Conservation (phyloP, 129 eudicot genomes). For the Helichrysum umbraculigerum region DNA sequence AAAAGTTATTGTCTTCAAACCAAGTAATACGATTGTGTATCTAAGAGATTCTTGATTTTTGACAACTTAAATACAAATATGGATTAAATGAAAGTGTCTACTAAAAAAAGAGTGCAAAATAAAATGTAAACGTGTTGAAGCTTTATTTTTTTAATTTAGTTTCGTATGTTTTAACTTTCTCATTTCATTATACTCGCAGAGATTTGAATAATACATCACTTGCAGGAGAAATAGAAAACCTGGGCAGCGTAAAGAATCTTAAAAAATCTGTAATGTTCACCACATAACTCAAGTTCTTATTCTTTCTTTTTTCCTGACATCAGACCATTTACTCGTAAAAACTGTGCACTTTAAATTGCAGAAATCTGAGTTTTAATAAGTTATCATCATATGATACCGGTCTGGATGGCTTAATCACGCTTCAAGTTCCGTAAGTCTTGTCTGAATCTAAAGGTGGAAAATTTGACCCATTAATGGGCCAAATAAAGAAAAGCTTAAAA, state of each 20-base stretch:
- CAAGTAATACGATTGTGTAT: no score
- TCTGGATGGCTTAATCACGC: no score
- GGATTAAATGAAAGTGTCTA: no score
- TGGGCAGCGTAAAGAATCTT: conserved; percentile 74
- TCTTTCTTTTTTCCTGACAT: conserved; percentile 11
- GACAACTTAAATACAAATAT: no score
- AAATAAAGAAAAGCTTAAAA: no score
- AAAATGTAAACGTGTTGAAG: no score
- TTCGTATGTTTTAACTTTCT: conserved; percentile 20
- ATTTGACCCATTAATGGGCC: background rate
- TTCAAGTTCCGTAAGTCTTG: conserved; percentile 63
- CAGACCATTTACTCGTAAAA: conserved; percentile 3
- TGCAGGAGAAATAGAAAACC: conserved; percentile 74
- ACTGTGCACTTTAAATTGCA: conserved; percentile 36
- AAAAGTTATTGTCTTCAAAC: no score
- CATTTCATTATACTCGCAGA: conserved; percentile 39
- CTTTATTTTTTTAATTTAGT: no score
- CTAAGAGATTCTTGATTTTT: no score
- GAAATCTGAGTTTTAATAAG: conserved; percentile 85
- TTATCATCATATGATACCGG: no score
- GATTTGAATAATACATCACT: conserved; percentile 90
- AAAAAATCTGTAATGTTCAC: conserved; percentile 63
- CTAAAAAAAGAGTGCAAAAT: no score
- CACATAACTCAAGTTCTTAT: background rate
- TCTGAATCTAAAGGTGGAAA: background rate